These are phyloP conservation scores for Taphrina confusa DNA, from an alignment of 1,139 yeast species.

Conservation along the genomic window DNA sequence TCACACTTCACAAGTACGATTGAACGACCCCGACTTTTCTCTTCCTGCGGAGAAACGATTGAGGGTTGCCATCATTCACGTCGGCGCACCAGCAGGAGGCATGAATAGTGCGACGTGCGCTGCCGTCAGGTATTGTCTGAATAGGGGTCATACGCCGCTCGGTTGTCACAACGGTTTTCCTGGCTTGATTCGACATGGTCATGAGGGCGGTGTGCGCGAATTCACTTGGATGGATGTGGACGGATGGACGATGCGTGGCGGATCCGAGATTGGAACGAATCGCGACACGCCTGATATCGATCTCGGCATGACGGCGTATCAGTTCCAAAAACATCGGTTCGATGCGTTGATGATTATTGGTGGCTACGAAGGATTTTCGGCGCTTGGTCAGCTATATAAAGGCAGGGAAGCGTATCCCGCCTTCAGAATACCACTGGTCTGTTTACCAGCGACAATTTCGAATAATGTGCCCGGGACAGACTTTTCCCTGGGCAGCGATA, in stretches of 20 bases:
- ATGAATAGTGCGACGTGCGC: slow-evolving; percentile 92
- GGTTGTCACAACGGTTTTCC: slow-evolving; percentile 90
- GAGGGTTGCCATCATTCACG: slow-evolving; percentile 77
- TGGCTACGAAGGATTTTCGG: slow-evolving; percentile 89
- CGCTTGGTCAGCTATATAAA: slow-evolving; percentile 74
- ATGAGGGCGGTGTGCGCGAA: slow-evolving; percentile 63
- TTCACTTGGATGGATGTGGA: slow-evolving; percentile 84
- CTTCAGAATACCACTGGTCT: slow-evolving; percentile 89
- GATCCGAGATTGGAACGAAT: slow-evolving; percentile 94
- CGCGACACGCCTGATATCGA: slow-evolving; percentile 79
- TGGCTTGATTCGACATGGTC: slow-evolving; percentile 71
- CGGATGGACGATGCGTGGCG: slow-evolving; percentile 89
- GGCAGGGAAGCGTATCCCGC: slow-evolving; percentile 79
- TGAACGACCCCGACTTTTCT: slow-evolving; percentile 39
- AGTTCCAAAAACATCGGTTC: slow-evolving; percentile 79
- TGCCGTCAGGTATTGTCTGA: slow-evolving; percentile 84
- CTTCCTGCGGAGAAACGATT: slow-evolving; percentile 45
- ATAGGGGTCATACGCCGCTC: slow-evolving; percentile 82
- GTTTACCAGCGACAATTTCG: slow-evolving; percentile 94
- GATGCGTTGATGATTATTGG: slow-evolving; percentile 89
- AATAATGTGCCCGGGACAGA: slow-evolving; percentile 98
- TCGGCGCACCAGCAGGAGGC: slow-evolving; percentile 98
- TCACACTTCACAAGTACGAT: slow-evolving; percentile 46
- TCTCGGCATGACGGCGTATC: slow-evolving; percentile 83
- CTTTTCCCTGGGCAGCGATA: slow-evolving; percentile 89